Percentiles rank a stretch among this genome's conserved stretches.
Evolutionary conservation across 768 basidiomycete species (phyloP).

Genomic region (Kondoa subrosea): DNA sequence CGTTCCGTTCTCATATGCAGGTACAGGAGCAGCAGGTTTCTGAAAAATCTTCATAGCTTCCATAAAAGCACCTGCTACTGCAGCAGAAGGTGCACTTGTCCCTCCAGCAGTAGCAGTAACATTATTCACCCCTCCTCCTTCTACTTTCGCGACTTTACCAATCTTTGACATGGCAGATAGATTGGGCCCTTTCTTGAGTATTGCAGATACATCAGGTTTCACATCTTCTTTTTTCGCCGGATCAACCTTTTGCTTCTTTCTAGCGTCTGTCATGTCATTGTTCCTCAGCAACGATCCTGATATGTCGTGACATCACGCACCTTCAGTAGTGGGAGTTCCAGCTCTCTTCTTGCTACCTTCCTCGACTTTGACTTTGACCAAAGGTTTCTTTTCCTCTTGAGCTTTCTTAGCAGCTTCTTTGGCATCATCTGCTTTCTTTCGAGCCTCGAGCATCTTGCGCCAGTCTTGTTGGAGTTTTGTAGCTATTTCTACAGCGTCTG

Average conservation of each 20-base stretch:
- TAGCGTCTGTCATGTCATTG: not conserved
- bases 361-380: not conserved
- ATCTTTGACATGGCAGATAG: not conserved
- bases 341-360: not conserved
- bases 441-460: not conserved
- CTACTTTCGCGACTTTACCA: not conserved
- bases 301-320: no score
- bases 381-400: not conserved
- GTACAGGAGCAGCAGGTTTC: not conserved
- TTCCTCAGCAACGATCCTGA: not conserved
- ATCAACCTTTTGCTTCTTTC: not conserved
- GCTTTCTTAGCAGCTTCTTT: not conserved
- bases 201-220: not conserved
- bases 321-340: not conserved
- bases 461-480: not conserved
- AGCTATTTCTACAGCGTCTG: not conserved
- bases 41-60: not conserved
- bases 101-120: not conserved
- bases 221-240: not conserved
- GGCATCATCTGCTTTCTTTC: not conserved
- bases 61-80: no score
- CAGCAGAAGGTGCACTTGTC: no score
- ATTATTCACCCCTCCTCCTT: not conserved
- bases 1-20: not conserved
- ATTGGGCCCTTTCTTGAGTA: not conserved